Evolutionary conservation across 805 yeast genomes (phyloP).

Genomic region (Kuraishia borneana): DNA sequence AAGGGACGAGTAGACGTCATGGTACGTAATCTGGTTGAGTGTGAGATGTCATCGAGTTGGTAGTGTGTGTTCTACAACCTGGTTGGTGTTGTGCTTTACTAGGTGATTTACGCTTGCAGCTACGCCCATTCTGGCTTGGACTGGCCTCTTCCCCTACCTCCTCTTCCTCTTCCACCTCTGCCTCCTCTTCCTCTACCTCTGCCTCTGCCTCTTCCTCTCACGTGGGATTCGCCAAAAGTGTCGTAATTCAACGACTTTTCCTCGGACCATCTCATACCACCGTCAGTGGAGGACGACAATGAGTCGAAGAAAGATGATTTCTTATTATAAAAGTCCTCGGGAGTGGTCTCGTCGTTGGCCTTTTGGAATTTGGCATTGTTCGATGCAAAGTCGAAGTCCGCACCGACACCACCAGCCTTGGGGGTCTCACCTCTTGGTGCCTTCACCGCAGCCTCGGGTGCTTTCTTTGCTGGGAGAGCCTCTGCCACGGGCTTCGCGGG

Average conservation of each 20-base stretch:
- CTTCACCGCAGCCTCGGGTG: neutral
- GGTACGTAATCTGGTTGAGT: no score
- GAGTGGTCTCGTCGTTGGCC: conserved; percentile 17
- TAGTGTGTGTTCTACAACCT: no score
- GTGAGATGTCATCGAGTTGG: no score
- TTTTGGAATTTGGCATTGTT: conserved; percentile 63
- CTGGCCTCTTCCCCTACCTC: conserved; percentile 17
- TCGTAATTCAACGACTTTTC: conserved; percentile 68
- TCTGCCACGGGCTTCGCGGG: neutral
- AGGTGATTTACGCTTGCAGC: neutral
- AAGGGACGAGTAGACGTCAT: conserved; percentile 91
- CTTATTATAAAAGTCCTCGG: conserved; percentile 51
- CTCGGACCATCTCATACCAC: conserved; percentile 53
- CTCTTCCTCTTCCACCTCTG: conserved; percentile 24
- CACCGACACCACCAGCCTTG: no score
- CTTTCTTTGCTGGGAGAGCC: conserved; percentile 1
- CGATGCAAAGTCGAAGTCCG: conserved; percentile 71
- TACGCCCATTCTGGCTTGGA: conserved; percentile 10
- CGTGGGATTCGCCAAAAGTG: conserved; percentile 70
- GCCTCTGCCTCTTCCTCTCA: conserved; percentile 26
- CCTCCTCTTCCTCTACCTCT: conserved; percentile 41
- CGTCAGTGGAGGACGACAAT: conserved; percentile 59
- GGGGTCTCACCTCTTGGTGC: neutral
- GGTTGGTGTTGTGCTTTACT: neutral
- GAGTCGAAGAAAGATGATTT: conserved; percentile 82